Conservation (phyloP, 306 rosid species). For the Inga oerstediana region DNA sequence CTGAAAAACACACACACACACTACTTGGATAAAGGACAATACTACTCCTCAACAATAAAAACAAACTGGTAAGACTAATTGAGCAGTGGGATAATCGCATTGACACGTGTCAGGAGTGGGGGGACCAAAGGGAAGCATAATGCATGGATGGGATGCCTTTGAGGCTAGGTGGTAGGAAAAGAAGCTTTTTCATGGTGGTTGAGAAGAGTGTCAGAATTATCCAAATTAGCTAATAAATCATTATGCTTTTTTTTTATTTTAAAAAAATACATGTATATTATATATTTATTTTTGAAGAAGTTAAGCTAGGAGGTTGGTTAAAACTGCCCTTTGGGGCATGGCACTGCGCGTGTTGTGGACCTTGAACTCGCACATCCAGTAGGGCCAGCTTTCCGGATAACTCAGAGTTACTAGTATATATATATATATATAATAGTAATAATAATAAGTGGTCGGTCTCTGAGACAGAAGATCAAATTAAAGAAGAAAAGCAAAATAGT, state of each 20-base stretch:
- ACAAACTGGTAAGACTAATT: too few relatives aligned
- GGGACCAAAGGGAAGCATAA: not conserved
- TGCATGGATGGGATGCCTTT: not conserved
- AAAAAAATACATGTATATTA: too few relatives aligned
- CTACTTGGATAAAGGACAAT: too few relatives aligned
- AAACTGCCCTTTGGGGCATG: not conserved
- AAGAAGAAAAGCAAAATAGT: not conserved
- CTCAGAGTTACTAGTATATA: not conserved
- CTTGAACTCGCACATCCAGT: conserved; percentile 7
- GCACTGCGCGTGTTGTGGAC: not conserved
- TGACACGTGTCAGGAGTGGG: not conserved
- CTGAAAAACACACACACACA: too few relatives aligned
- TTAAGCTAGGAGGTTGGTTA: not conserved
- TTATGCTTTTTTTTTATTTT: not conserved
- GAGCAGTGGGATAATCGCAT: not conserved
- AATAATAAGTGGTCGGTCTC: not conserved
- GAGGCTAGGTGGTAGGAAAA: not conserved
- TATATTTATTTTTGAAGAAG: not conserved
- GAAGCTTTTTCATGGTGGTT: not conserved
- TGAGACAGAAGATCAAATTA: too few relatives aligned
- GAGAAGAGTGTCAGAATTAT: not conserved
- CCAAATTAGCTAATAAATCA: not conserved
- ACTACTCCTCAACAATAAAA: too few relatives aligned
- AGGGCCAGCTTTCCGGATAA: not conserved
- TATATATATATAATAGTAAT: not conserved